Evolutionary conservation across 2,329 filamentous ascomycete genomes (phyloP).

Genomic region (Fusarium algeriense): DNA sequence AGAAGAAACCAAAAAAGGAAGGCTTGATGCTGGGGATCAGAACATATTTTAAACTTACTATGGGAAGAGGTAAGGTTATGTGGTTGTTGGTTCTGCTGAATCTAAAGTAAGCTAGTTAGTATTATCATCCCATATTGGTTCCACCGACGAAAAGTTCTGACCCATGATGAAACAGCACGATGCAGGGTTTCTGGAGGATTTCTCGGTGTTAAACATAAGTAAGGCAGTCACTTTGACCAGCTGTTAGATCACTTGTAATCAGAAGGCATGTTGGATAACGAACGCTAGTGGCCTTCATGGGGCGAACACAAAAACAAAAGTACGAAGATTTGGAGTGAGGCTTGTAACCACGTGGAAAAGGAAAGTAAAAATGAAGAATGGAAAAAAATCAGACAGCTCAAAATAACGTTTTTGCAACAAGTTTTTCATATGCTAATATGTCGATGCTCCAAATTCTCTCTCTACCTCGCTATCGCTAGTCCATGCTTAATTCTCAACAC

Average conservation of each 20-base stretch:
- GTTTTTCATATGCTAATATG: slow-evolving; percentile 1
- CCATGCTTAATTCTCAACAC: slow-evolving; percentile 18
- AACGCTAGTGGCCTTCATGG: neutral
- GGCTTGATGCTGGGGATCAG: neutral
- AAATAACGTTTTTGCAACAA: neutral
- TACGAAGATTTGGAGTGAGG: neutral
- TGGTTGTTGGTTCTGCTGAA: slow-evolving; percentile 16
- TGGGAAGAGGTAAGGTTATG: neutral
- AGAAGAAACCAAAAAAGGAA: neutral
- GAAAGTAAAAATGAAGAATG: too few species aligned
- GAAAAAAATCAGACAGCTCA: neutral
- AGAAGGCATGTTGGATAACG: neutral
- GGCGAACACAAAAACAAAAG: neutral
- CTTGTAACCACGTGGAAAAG: neutral
- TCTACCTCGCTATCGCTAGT: slow-evolving; percentile 4
- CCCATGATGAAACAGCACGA: slow-evolving; percentile 15
- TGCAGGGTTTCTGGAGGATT: neutral
- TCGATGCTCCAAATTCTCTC: neutral
- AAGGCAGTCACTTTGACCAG: neutral
- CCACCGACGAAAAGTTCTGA: slow-evolving; percentile 5
- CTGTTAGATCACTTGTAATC: neutral
- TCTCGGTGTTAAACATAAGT: slow-evolving; percentile 1
- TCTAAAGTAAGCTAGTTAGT: slow-evolving; percentile 4
- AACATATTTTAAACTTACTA: slow-evolving; percentile 1
- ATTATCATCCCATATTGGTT: slow-evolving; percentile 15